These are phyloP conservation scores for Keithomyces neogunnii DNA, from an alignment of 2,329 filamentous ascomycete species.

Conservation along the genomic window DNA sequence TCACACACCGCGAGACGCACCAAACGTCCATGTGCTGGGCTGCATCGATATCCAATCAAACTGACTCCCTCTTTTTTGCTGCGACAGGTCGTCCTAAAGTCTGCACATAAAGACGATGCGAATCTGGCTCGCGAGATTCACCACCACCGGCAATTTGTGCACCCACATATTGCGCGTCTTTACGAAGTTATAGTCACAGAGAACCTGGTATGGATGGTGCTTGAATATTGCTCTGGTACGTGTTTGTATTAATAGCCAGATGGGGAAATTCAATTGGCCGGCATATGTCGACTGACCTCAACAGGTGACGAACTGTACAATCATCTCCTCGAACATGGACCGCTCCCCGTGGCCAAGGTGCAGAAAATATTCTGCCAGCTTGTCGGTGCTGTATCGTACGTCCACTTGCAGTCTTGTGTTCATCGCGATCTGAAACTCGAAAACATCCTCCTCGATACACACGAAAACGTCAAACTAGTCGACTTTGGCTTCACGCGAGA, in stretches of 20 bases:
- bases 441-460: slow-evolving; percentile 81
- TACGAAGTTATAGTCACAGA: slow-evolving; percentile 99
- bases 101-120: slow-evolving; percentile 88
- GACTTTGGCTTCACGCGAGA: slow-evolving; percentile 98
- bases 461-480: slow-evolving; percentile 94
- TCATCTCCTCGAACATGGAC: slow-evolving; percentile 80
- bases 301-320: slow-evolving; percentile 94
- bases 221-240: slow-evolving; percentile 91
- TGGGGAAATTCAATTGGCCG: not conserved
- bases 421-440: slow-evolving; percentile 96
- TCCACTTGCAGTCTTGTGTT: slow-evolving; percentile 90
- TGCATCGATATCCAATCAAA: not conserved
- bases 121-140: slow-evolving; percentile 97
- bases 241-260: not conserved
- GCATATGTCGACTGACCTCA: not conserved
- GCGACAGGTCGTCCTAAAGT: slow-evolving; percentile 87
- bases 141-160: slow-evolving; percentile 94
- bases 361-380: slow-evolving; percentile 95
- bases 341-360: slow-evolving; percentile 75
- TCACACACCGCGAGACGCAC: not conserved
- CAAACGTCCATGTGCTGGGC: not conserved
- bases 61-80: not conserved
- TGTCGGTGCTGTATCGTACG: slow-evolving; percentile 88
- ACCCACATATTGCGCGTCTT: slow-evolving; percentile 90
- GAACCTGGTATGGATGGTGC: slow-evolving; percentile 84